phyloP scores from a whole-genome alignment of 108 stramenopile species.

The Cyclotella kingstonii region DNA sequence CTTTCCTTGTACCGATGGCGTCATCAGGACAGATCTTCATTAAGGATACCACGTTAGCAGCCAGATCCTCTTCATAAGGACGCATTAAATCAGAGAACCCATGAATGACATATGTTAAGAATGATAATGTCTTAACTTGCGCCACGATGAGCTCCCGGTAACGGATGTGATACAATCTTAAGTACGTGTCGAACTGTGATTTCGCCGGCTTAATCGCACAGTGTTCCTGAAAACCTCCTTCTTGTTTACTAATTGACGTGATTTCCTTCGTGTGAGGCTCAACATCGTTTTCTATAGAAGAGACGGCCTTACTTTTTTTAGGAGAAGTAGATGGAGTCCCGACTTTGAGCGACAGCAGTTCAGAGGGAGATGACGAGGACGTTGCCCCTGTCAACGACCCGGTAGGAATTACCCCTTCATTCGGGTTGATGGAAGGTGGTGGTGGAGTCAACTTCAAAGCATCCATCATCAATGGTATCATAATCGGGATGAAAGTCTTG shows the following conservation, averaged over 20 bases:
- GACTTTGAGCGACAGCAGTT: too few species aligned
- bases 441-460: constrained; percentile 78
- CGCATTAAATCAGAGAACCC: constrained; percentile 74
- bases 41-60: constrained; percentile 72
- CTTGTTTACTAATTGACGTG: too few species aligned
- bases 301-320: too few species aligned
- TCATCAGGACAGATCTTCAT: constrained; percentile 84
- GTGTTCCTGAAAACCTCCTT: too few species aligned
- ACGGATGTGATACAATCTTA: constrained; percentile 53
- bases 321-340: too few species aligned
- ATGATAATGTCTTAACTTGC: constrained; percentile 91
- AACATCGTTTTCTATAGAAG: too few species aligned
- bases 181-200: neutral
- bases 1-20: constrained; percentile 77
- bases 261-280: too few species aligned
- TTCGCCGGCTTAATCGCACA: too few species aligned
- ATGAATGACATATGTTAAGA: constrained; percentile 87
- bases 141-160: constrained; percentile 68
- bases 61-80: constrained; percentile 77
- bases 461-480: constrained; percentile 89
- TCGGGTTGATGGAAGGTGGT: constrained; percentile 20
- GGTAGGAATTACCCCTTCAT: constrained; percentile 13
- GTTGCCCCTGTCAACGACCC: neutral
- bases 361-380: too few species aligned
- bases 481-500: constrained; percentile 70